Evolutionary conservation across 2,329 filamentous ascomycete genomes (phyloP).

Genomic region (Cordyceps fumosorosea): DNA sequence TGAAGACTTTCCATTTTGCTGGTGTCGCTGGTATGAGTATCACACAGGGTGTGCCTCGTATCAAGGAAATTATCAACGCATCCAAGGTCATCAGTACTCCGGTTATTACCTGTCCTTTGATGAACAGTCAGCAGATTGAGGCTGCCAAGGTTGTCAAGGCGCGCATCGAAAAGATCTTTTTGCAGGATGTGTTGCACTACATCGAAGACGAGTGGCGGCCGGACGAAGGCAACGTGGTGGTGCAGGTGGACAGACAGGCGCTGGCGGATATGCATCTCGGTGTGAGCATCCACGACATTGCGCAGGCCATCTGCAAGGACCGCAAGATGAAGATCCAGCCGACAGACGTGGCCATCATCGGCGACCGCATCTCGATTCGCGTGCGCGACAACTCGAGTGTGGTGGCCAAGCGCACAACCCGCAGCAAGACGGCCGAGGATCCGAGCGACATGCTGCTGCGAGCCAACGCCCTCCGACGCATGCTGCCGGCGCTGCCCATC

Average conservation of each 20-base stretch:
- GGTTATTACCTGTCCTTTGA: conserved; percentile 79
- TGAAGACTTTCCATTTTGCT: conserved; percentile 99
- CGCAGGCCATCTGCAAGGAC: conserved; percentile 67
- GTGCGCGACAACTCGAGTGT: conserved; percentile 53
- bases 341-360: conserved; percentile 55
- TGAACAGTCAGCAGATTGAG: conserved; percentile 66
- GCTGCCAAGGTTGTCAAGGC: conserved; percentile 89
- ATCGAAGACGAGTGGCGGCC: conserved; percentile 87
- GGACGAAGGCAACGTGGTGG: conserved; percentile 66
- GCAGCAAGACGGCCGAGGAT: conserved; percentile 38
- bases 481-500: conserved; percentile 76
- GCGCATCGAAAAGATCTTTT: conserved; percentile 88
- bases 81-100: conserved; percentile 91
- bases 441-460: conserved; percentile 57
- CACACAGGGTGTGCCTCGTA: conserved; percentile 97
- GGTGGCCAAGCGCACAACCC: conserved; percentile 39
- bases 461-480: conserved; percentile 77
- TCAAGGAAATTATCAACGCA: conserved; percentile 99
- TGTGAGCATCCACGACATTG: conserved; percentile 66
- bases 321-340: conserved; percentile 74
- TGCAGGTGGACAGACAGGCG: conserved; percentile 74
- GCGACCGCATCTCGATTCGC: conserved; percentile 64
- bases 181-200: conserved; percentile 72
- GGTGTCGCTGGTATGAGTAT: conserved; percentile 99
- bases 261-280: conserved; percentile 78